Conservation (phyloP, 73 alveolate species). For the Paramecium bursaria region DNA sequence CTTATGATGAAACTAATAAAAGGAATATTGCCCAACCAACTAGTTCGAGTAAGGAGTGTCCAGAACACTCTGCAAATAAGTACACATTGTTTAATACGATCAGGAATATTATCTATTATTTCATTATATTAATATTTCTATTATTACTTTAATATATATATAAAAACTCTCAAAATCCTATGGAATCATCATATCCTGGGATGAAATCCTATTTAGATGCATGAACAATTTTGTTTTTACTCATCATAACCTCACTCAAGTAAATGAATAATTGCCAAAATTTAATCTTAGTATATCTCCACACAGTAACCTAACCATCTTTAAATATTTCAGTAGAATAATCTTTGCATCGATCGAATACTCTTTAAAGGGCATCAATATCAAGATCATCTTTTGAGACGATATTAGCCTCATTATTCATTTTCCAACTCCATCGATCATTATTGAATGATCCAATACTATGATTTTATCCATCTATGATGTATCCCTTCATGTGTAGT, state of each 20-base stretch:
- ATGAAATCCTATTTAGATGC: constrained; percentile 34
- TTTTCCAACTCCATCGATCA: constrained; percentile 78
- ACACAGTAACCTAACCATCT: background rate
- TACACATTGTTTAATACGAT: too few species aligned
- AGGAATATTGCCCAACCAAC: too few species aligned
- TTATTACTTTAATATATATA: too few species aligned
- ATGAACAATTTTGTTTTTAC: constrained; percentile 57
- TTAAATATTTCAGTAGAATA: constrained; percentile 41
- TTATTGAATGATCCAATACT: constrained; percentile 73
- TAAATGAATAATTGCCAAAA: constrained; percentile 64
- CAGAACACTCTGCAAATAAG: too few species aligned
- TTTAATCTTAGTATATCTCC: constrained; percentile 20
- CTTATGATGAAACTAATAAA: too few species aligned
- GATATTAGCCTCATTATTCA: constrained; percentile 69
- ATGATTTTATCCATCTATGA: constrained; percentile 63
- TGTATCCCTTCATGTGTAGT: constrained; percentile 70
- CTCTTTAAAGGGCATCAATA: constrained; percentile 17
- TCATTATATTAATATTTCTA: too few species aligned
- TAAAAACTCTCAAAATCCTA: too few species aligned
- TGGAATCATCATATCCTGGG: too few species aligned
- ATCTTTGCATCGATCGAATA: constrained; percentile 11
- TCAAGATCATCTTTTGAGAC: constrained; percentile 49
- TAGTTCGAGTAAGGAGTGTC: too few species aligned
- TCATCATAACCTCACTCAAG: constrained; percentile 65
- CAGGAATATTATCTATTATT: too few species aligned